These are phyloP conservation scores for Pythium pectinolyticum DNA, from an alignment of 352 stramenopile genomes.

Conservation along the genomic window DNA sequence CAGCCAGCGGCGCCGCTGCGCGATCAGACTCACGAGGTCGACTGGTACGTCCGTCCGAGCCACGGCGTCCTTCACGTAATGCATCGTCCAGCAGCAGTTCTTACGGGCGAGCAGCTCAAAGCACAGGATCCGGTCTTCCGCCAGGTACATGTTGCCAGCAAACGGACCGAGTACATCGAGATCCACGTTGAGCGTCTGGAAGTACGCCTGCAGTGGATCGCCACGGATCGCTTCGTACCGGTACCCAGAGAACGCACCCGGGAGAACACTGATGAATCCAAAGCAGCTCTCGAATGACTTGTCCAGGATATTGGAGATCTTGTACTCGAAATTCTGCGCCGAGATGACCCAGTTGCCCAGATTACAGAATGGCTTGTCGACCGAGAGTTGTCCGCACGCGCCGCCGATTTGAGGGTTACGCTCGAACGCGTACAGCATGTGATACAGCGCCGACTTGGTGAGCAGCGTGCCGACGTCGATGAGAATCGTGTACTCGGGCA, in stretches of 20 bases:
- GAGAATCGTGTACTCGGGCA: constrained; percentile 77
- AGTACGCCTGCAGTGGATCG: constrained; percentile 76
- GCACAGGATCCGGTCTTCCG: constrained; percentile 82
- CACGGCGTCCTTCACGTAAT: constrained; percentile 85
- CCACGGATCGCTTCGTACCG: constrained; percentile 81
- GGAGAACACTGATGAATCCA: constrained; percentile 85
- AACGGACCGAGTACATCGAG: constrained; percentile 84
- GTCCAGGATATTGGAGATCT: constrained; percentile 88
- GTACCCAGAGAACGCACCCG: constrained; percentile 82
- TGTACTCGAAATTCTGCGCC: constrained; percentile 89
- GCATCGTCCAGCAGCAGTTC: constrained; percentile 85
- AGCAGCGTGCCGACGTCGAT: constrained; percentile 89
- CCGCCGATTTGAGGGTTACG: constrained; percentile 77
- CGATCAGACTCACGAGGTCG: constrained; percentile 78
- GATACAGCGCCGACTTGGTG: constrained; percentile 72
- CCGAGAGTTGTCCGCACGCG: constrained; percentile 74
- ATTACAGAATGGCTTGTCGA: constrained; percentile 84
- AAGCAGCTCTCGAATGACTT: constrained; percentile 87
- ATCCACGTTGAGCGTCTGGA: constrained; percentile 86
- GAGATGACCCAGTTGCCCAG: constrained; percentile 87
- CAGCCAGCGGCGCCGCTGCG: constrained; percentile 80
- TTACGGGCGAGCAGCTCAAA: constrained; percentile 84
- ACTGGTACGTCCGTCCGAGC: constrained; percentile 83
- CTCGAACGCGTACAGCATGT: constrained; percentile 79
- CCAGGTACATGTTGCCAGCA: constrained; percentile 87